Evolutionary conservation across 1,284 basidiomycete genomes (phyloP).

Genomic region (Calocybe gambosa): DNA sequence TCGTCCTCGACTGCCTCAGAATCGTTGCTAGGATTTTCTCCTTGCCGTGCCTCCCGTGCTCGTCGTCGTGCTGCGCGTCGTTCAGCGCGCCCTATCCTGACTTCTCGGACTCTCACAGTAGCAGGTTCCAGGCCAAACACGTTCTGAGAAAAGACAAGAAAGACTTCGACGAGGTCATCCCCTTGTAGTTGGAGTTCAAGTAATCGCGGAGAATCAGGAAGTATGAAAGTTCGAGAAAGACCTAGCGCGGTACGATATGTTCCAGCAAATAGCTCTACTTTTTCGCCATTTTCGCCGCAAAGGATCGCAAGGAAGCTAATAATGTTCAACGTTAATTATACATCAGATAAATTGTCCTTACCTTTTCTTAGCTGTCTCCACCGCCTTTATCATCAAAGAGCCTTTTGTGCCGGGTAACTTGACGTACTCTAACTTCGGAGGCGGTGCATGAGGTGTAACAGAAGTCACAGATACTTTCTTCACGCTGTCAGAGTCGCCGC

Average conservation of each 20-base stretch:
- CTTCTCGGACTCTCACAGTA: slow-evolving; percentile 85
- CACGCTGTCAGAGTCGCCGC: slow-evolving; percentile 29
- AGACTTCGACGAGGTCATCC: slow-evolving; percentile 84
- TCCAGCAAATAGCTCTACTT: slow-evolving; percentile 85
- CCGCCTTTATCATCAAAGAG: slow-evolving; percentile 72
- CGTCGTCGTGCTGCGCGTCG: slow-evolving; percentile 74
- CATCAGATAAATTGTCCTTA: slow-evolving; percentile 23
- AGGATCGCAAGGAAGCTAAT: slow-evolving; percentile 80
- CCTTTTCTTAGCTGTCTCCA: slow-evolving; percentile 85
- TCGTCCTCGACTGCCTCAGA: slow-evolving; percentile 41
- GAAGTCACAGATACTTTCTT: slow-evolving; percentile 25
- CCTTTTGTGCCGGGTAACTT: slow-evolving; percentile 88
- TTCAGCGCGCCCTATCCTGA: slow-evolving; percentile 80
- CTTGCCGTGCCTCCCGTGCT: slow-evolving; percentile 55
- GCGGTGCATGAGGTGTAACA: slow-evolving; percentile 48
- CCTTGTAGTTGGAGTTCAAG: slow-evolving; percentile 86
- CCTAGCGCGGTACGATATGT: slow-evolving; percentile 77
- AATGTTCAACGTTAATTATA: background rate
- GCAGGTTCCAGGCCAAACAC: slow-evolving; percentile 86
- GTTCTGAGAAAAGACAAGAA: slow-evolving; percentile 82
- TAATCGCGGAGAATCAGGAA: slow-evolving; percentile 81
- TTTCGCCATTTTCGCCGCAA: slow-evolving; percentile 88
- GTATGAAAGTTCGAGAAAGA: slow-evolving; percentile 78
- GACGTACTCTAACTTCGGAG: slow-evolving; percentile 82
- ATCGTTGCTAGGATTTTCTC: slow-evolving; percentile 39